Percentiles rank a stretch among this genome's conserved stretches.
These are phyloP conservation scores for Rhizopogon salebrosus DNA, from an alignment of 768 basidiomycete genomes.

Conservation along the genomic window DNA sequence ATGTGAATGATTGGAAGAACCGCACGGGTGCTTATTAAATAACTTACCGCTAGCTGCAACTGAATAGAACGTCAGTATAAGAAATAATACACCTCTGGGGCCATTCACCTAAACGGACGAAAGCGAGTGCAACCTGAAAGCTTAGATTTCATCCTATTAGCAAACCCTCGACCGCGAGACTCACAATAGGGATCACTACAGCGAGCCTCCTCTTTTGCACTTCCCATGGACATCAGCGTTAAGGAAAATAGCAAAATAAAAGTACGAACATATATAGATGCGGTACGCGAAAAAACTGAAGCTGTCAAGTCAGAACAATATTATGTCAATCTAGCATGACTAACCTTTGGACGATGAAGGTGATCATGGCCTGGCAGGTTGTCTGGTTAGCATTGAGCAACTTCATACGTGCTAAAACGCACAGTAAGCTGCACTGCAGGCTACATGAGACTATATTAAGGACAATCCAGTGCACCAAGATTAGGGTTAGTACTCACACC, in stretches of 20 bases:
- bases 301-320: background rate
- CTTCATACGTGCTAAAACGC: background rate
- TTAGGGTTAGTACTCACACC: slow-evolving; percentile 12
- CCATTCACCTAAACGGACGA: slow-evolving; percentile 15
- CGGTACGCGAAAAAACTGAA: slow-evolving; percentile 21
- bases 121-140: slow-evolving; percentile 11
- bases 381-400: background rate
- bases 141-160: background rate
- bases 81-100: background rate
- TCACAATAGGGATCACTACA: slow-evolving; percentile 16
- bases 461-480: background rate
- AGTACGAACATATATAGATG: slow-evolving; percentile 16
- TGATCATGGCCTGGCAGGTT: slow-evolving; percentile 15
- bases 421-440: slow-evolving; percentile 18
- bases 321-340: background rate
- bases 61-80: background rate
- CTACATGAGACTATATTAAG: slow-evolving; percentile 6
- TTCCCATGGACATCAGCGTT: background rate
- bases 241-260: background rate
- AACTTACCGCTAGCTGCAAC: slow-evolving; percentile 17
- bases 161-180: background rate
- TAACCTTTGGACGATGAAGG: slow-evolving; percentile 20
- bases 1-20: background rate
- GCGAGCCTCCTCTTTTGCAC: slow-evolving; percentile 10
- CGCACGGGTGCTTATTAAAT: background rate